phyloP scores from a whole-genome alignment of 768 basidiomycete species.

The Lentinula boryana region DNA sequence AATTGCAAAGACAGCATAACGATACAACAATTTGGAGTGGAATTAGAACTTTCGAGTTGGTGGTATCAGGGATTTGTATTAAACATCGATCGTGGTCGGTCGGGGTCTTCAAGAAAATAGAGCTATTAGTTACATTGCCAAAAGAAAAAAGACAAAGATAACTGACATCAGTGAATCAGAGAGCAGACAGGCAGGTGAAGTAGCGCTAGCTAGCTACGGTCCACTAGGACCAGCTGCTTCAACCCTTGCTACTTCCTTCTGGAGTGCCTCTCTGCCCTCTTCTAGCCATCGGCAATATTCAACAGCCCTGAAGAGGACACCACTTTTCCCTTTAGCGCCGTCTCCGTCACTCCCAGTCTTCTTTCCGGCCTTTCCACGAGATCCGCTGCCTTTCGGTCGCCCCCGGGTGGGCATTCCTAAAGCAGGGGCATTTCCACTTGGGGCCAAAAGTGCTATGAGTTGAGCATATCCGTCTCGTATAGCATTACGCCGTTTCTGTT shows the following conservation, averaged over 20 bases:
- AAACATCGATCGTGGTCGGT: neutral
- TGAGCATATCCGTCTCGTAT: constrained; percentile 89
- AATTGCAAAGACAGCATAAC: neutral
- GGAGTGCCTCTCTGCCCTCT: constrained; percentile 67
- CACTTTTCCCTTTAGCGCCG: constrained; percentile 75
- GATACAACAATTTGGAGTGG: neutral
- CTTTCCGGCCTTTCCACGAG: constrained; percentile 8
- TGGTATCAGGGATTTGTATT: neutral
- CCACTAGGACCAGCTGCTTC: constrained; percentile 33
- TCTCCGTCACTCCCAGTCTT: neutral
- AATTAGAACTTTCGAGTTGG: neutral
- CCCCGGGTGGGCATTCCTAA: constrained; percentile 75
- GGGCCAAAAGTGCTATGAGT: constrained; percentile 73
- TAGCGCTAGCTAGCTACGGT: neutral
- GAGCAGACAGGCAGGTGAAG: neutral
- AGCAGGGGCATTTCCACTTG: constrained; percentile 50
- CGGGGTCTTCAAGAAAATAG: neutral
- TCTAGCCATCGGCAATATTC: constrained; percentile 85
- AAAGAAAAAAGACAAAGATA: neutral
- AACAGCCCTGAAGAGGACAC: constrained; percentile 80
- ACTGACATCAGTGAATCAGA: neutral
- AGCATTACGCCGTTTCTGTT: constrained; percentile 88
- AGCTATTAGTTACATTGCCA: neutral
- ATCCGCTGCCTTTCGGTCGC: constrained; percentile 74
- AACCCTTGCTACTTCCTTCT: constrained; percentile 58